Percentiles rank a stretch among this genome's conserved stretches.
These are phyloP conservation scores for Boletus sp. DNA, from an alignment of 1,284 basidiomycete genomes.

Conservation along the genomic window DNA sequence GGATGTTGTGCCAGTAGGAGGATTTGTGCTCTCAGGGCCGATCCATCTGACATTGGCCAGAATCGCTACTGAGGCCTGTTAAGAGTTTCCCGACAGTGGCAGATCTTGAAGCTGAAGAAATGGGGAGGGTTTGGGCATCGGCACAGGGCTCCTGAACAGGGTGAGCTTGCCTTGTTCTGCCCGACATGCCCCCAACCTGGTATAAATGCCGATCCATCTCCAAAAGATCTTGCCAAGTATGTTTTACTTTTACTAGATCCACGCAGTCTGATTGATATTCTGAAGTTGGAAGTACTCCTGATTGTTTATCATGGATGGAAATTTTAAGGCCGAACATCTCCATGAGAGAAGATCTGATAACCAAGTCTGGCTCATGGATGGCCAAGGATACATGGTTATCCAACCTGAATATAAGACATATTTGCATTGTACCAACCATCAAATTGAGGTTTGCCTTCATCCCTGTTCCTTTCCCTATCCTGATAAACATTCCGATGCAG, in stretches of 20 bases:
- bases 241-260: no score
- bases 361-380: constrained; percentile 20
- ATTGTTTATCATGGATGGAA: constrained; percentile 17
- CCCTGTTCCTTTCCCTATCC: no score
- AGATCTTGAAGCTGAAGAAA: constrained; percentile 7
- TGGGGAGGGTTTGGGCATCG: constrained; percentile 9
- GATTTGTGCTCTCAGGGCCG: no score
- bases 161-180: constrained; percentile 20
- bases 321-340: constrained; percentile 21
- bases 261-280: rapidly evolving
- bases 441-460: no score
- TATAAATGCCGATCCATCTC: not conserved
- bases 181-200: constrained; percentile 13
- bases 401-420: not conserved
- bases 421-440: not conserved
- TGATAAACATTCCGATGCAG: no score
- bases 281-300: not conserved
- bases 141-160: not conserved
- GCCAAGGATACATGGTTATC: constrained; percentile 13
- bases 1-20: no score
- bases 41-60: not conserved
- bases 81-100: constrained; percentile 6
- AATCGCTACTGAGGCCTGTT: constrained; percentile 19
- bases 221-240: not conserved
- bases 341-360: not conserved